Percentiles rank a stretch among this genome's conserved stretches.
Conservation (phyloP, 2,329 filamentous ascomycete species). For the Taxawa tesnikishii region DNA sequence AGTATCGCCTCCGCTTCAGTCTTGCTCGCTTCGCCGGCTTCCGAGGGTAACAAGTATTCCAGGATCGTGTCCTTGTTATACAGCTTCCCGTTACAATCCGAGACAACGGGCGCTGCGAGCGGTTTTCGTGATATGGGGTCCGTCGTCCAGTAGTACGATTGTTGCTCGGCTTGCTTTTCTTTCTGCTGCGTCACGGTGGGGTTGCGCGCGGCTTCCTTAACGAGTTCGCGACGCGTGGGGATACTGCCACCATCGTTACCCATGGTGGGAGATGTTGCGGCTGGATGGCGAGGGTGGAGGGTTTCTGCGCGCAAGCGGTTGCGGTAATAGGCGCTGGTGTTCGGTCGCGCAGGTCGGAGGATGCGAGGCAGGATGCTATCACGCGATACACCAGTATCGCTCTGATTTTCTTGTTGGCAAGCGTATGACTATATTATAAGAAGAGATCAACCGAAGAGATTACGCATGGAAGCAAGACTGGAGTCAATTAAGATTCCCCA, state of each 20-base stretch:
- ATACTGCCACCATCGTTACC: slow-evolving; percentile 96
- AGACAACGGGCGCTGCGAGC: slow-evolving; percentile 65
- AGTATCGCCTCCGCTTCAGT: slow-evolving; percentile 51
- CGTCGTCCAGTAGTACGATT: slow-evolving; percentile 74
- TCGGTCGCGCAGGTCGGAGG: no score
- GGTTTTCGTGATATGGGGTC: slow-evolving; percentile 75
- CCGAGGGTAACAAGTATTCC: slow-evolving; percentile 47
- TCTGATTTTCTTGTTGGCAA: no score
- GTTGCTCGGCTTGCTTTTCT: slow-evolving; percentile 72
- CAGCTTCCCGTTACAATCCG: slow-evolving; percentile 69
- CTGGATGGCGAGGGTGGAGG: not conserved
- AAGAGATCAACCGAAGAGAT: no score
- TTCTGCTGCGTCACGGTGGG: slow-evolving; percentile 80
- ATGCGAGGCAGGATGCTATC: no score
- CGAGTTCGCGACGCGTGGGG: slow-evolving; percentile 86
- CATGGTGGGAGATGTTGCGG: slow-evolving; percentile 42
- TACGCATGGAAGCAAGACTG: no score
- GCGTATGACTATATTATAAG: no score
- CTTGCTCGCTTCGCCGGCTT: slow-evolving; percentile 38
- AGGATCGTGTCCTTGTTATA: slow-evolving; percentile 94
- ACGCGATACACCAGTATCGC: no score
- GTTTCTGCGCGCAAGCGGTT: not conserved
- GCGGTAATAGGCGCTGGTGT: no score
- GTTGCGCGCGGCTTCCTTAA: slow-evolving; percentile 78
- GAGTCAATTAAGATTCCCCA: no score